These are phyloP conservation scores for Claviceps monticola DNA, from an alignment of 2,329 filamentous ascomycete species.

Conservation along the genomic window DNA sequence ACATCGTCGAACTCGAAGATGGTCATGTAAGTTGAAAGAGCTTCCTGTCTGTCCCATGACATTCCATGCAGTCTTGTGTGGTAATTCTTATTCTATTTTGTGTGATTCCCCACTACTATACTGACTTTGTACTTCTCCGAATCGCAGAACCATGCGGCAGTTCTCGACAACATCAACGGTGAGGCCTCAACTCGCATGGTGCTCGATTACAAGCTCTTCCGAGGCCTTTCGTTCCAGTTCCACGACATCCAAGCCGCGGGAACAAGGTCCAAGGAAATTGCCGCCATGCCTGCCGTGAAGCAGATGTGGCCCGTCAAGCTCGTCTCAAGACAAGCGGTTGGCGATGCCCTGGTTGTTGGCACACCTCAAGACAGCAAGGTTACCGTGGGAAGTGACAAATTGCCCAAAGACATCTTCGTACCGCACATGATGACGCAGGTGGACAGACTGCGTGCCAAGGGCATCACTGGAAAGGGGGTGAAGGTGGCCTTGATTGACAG, in stretches of 20 bases:
- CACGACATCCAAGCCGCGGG: constrained; percentile 31
- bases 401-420: constrained; percentile 21
- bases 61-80: neutral
- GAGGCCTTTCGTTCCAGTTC: constrained; percentile 39
- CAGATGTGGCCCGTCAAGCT: constrained; percentile 33
- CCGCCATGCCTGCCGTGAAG: constrained; percentile 30
- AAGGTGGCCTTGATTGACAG: constrained; percentile 40
- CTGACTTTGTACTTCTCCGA: too few species aligned
- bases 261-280: constrained; percentile 26
- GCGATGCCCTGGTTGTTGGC: constrained; percentile 29
- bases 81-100: neutral
- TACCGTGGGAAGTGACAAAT: constrained; percentile 12
- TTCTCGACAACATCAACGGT: constrained; percentile 1
- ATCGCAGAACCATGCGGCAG: constrained; percentile 1
- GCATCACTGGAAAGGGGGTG: constrained; percentile 35
- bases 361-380: too few species aligned
- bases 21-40: constrained; percentile 23
- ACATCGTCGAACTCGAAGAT: constrained; percentile 40
- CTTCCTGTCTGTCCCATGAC: neutral
- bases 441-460: constrained; percentile 35
- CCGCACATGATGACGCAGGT: constrained; percentile 43
- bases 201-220: constrained; percentile 37
- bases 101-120: too few species aligned
- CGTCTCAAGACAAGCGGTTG: constrained; percentile 26
- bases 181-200: constrained; percentile 30